A percentile compares a stretch with the other conserved stretches of the same genome.
These are phyloP conservation scores for Anthracocystis walkeri DNA, from an alignment of 1,284 basidiomycete genomes.

Conservation along the genomic window DNA sequence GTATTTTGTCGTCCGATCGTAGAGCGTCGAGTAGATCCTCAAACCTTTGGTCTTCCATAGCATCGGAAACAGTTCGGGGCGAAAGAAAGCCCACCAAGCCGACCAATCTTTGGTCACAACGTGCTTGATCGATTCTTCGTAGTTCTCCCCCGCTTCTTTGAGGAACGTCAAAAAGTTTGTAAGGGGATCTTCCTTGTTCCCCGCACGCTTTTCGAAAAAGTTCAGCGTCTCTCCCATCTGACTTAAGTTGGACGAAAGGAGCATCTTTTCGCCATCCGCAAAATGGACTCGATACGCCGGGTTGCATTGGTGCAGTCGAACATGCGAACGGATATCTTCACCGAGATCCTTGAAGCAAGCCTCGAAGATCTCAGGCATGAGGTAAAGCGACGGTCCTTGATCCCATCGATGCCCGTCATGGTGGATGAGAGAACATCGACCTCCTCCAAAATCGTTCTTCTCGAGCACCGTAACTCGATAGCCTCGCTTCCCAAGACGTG, in stretches of 20 bases:
- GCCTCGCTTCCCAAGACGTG: constrained; percentile 71
- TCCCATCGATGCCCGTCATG: constrained; percentile 71
- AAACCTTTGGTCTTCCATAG: constrained; percentile 61
- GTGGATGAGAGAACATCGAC: constrained; percentile 73
- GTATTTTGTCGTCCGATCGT: constrained; percentile 70
- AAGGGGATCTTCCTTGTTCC: constrained; percentile 66
- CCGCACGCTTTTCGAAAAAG: constrained; percentile 72
- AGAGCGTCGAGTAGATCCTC: constrained; percentile 61
- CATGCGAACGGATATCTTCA: constrained; percentile 70
- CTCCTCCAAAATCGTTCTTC: constrained; percentile 70
- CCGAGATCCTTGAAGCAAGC: constrained; percentile 72
- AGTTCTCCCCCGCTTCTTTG: constrained; percentile 71
- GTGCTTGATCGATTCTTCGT: constrained; percentile 71
- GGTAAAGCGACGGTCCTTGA: constrained; percentile 72
- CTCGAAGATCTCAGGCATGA: constrained; percentile 73
- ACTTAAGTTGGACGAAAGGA: constrained; percentile 71
- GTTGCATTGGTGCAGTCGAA: constrained; percentile 68
- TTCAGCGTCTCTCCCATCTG: constrained; percentile 72
- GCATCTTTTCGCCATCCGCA: constrained; percentile 66
- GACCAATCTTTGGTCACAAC: constrained; percentile 72
- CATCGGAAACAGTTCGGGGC: constrained; percentile 71
- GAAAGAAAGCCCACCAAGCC: constrained; percentile 70
- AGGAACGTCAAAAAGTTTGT: constrained; percentile 70
- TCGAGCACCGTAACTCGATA: constrained; percentile 72
- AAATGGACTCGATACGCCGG: constrained; percentile 65